Conservation (phyloP, 352 stramenopile species). For the Hyaloperonospora brassicae region DNA sequence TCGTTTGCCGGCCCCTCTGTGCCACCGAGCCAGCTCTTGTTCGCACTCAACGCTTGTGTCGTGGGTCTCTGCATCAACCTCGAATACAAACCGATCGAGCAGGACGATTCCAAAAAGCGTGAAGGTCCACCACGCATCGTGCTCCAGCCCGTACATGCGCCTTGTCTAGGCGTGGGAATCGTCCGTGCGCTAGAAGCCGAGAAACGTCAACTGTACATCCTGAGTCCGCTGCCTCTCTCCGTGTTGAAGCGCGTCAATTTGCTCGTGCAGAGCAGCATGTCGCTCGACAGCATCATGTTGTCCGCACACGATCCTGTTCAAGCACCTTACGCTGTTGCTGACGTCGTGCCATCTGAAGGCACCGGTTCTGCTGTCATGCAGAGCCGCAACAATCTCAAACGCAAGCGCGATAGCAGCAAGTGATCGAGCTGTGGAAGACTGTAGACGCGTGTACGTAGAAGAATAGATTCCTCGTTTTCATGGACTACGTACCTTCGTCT, state of each 20-base stretch:
- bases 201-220: slow-evolving; percentile 48
- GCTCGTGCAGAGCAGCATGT: slow-evolving; percentile 59
- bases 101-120: slow-evolving; percentile 8
- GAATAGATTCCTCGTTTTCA: neutral
- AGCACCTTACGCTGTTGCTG: slow-evolving; percentile 57
- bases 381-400: slow-evolving; percentile 83
- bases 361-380: slow-evolving; percentile 74
- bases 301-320: slow-evolving; percentile 34
- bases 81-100: slow-evolving; percentile 20
- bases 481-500: too few relatives aligned
- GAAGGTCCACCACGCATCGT: slow-evolving; percentile 44
- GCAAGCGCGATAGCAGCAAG: slow-evolving; percentile 61
- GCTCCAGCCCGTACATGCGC: slow-evolving; percentile 40
- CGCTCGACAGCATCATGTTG: slow-evolving; percentile 47
- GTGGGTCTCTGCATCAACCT: slow-evolving; percentile 70
- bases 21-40: slow-evolving; percentile 63
- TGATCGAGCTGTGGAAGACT: slow-evolving; percentile 7
- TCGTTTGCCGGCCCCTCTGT: slow-evolving; percentile 51
- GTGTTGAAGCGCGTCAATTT: slow-evolving; percentile 62
- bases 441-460: too few relatives aligned
- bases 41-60: slow-evolving; percentile 60
- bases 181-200: slow-evolving; percentile 52
- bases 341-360: slow-evolving; percentile 63
- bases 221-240: slow-evolving; percentile 51
- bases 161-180: slow-evolving; percentile 60